A percentile compares a stretch with the other conserved stretches of the same genome.
Conservation (phyloP, 768 basidiomycete genomes). For the Gymnopilus dilepis region DNA sequence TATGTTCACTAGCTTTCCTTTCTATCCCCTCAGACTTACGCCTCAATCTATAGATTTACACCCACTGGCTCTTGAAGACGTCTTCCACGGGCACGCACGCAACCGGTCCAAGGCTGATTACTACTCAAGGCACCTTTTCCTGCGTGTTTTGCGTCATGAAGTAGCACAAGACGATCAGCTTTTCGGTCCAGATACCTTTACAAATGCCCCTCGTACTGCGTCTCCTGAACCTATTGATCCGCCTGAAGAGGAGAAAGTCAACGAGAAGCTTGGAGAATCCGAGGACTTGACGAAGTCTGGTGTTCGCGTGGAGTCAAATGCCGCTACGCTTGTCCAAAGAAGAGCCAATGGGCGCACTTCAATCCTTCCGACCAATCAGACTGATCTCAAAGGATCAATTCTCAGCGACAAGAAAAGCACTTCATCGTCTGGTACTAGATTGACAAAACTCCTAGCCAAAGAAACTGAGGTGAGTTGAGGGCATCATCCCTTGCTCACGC, state of each 20-base stretch:
- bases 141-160: conserved; percentile 70
- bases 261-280: conserved; percentile 12
- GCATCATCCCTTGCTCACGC: not conserved
- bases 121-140: conserved; percentile 71
- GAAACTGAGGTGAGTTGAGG: conserved; percentile 29
- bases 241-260: conserved; percentile 16
- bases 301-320: conserved; percentile 2
- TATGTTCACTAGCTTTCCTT: conserved; percentile 33
- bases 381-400: conserved; percentile 17
- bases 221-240: conserved; percentile 43
- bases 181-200: conserved; percentile 27
- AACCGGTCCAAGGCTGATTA: conserved; percentile 75
- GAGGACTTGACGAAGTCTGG: conserved; percentile 13
- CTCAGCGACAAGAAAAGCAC: not conserved
- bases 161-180: conserved; percentile 41
- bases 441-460: conserved; percentile 27
- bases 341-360: conserved; percentile 11
- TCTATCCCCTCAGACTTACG: not conserved
- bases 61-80: conserved; percentile 73
- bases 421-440: conserved; percentile 14
- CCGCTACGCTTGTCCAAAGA: conserved; percentile 9
- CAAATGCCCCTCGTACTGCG: conserved; percentile 36
- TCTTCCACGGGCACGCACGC: conserved; percentile 59
- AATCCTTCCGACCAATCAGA: conserved; percentile 30
- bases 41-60: conserved; percentile 55